phyloP scores from a whole-genome alignment of 129 eudicot species.

The Tanacetum coccineum region DNA sequence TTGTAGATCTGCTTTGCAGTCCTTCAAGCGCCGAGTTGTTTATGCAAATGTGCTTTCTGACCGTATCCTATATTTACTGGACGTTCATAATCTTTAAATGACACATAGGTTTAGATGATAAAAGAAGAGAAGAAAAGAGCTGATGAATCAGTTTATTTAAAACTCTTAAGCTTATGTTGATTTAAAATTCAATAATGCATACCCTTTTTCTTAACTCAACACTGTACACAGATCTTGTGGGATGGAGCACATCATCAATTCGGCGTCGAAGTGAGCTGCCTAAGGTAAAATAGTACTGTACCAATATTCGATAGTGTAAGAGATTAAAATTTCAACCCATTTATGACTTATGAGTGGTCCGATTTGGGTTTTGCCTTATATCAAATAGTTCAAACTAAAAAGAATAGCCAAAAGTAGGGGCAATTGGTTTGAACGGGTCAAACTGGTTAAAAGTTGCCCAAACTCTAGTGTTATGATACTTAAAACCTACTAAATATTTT shows the following conservation, averaged over 20 bases:
- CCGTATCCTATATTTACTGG: slow-evolving; percentile 54
- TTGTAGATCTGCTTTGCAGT: slow-evolving; percentile 75
- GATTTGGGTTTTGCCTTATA: not conserved
- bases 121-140: not conserved
- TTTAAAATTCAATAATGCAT: slow-evolving; percentile 5
- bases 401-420: not conserved
- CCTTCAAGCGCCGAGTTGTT: slow-evolving; percentile 77
- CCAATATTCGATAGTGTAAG: not conserved
- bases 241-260: slow-evolving; percentile 87
- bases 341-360: not conserved
- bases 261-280: slow-evolving; percentile 65
- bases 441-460: not conserved
- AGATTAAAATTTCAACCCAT: not conserved
- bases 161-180: not conserved
- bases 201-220: slow-evolving; percentile 25
- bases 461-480: not conserved
- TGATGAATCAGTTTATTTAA: slow-evolving; percentile 10
- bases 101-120: not conserved
- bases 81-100: not conserved
- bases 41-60: slow-evolving; percentile 82
- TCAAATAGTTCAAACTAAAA: not conserved
- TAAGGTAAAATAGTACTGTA: slow-evolving; percentile 36
- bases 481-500: not conserved
- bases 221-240: slow-evolving; percentile 61
- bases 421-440: not conserved